Base-by-base conservation (phyloP, 805 yeast species). In the Yamadazyma paraphyllophila region DNA sequence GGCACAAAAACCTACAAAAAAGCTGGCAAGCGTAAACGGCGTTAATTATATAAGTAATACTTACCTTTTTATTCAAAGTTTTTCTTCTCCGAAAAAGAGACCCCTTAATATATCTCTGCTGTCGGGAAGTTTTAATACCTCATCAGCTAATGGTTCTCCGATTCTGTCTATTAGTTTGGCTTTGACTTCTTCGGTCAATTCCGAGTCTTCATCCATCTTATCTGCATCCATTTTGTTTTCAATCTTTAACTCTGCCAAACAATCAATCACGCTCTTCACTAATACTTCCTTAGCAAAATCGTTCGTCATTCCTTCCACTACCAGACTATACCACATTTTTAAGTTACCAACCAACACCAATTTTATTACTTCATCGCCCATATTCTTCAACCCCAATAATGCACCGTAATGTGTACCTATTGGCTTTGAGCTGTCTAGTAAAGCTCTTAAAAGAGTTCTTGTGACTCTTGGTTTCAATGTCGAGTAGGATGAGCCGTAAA, bases 331-430 rank as follows among this genome's bases (percentile, higher is more conserved):
- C 99, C 99, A 94, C 46, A 83, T 80, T 52, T 82, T 78, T 49
- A 92, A 66, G 62, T 94, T 94, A 0, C 97, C 97, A 32, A 92
- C 71, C 44, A 94, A 74, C 1, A 88, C 78, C 36, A 92, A 83
- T 53, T 96, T 78, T 31, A 92, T 79, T 8, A 94, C 95, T 65
- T 94, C 98, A 4, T 83, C 72, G 3, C 97, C 99, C 57, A 94
- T 68, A 14, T 85, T 88, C 46, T 80, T 78, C 57, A 94, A 76
- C 5, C 98, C 99, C 40, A 81, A 77, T 26, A 95, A 77, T 4
- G 97, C 84, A 32, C 99, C 99, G 57, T 86, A 94, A 50, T 90
- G 89, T 0, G 98, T 89, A 2, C 96, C 96, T 12, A 84, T 74
- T 0, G 96, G 90, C 54, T 86, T 83, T 31, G 84, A 80, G 7